A percentile compares a stretch with the other conserved stretches of the same genome.
phyloP scores from a whole-genome alignment of 176 grass and related monocot genomes.

The Rhynchospora pubera region DNA sequence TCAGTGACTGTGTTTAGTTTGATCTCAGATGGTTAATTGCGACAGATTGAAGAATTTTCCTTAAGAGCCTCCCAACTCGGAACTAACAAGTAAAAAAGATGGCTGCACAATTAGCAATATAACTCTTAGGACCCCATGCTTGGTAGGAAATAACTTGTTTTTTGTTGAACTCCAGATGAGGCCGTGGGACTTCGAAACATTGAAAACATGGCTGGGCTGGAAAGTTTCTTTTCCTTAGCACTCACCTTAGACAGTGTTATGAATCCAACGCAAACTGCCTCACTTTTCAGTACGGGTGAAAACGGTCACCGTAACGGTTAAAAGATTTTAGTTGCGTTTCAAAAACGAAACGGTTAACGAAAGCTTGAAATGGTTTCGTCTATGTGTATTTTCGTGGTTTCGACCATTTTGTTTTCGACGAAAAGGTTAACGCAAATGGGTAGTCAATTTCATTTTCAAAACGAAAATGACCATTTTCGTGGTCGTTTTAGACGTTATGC shows the following conservation, averaged over 20 bases:
- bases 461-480: no score
- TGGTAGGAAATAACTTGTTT: not conserved
- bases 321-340: no score
- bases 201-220: not conserved
- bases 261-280: not conserved
- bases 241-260: not conserved
- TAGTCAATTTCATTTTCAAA: no score
- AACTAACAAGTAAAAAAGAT: not conserved
- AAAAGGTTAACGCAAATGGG: no score
- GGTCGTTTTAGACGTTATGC: no score
- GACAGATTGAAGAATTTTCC: not conserved
- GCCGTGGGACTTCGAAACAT: not conserved
- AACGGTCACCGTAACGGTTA: no score
- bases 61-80: not conserved
- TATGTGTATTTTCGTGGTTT: no score
- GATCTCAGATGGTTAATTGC: not conserved
- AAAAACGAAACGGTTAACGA: no score
- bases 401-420: no score
- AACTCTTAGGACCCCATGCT: not conserved
- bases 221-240: not conserved
- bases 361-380: no score
- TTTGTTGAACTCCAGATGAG: not conserved
- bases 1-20: slow-evolving; percentile 6
- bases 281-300: not conserved
- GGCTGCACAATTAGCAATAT: not conserved